phyloP scores from a whole-genome alignment of 2,329 filamentous ascomycete genomes.

The Penicillium expansum region DNA sequence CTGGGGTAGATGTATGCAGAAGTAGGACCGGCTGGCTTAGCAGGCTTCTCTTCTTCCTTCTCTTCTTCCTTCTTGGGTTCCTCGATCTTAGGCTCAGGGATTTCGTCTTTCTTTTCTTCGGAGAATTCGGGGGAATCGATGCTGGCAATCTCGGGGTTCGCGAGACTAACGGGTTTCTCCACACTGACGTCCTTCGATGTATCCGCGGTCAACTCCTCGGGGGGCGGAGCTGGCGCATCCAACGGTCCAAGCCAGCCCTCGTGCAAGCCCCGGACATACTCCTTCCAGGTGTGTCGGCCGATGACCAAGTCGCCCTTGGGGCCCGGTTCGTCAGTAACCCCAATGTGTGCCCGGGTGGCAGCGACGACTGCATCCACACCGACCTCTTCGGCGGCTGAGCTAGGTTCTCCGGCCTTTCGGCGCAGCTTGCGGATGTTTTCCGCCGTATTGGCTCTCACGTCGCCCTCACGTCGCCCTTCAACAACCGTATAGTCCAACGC shows the following conservation, averaged over 20 bases:
- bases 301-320: slow-evolving; percentile 81
- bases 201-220: slow-evolving; percentile 18
- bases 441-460: slow-evolving; percentile 80
- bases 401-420: slow-evolving; percentile 59
- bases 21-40: slow-evolving; percentile 58
- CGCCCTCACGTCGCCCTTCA: slow-evolving; percentile 88
- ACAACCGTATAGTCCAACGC: slow-evolving; percentile 95
- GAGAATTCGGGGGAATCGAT: slow-evolving; percentile 9
- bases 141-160: slow-evolving; percentile 11
- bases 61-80: slow-evolving; percentile 38
- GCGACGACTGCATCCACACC: slow-evolving; percentile 62
- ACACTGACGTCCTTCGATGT: slow-evolving; percentile 23
- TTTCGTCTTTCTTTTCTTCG: slow-evolving; percentile 16
- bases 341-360: slow-evolving; percentile 62
- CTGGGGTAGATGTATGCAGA: slow-evolving; percentile 70
- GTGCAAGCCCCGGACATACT: slow-evolving; percentile 88
- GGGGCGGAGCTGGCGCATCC: slow-evolving; percentile 44
- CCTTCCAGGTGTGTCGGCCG: slow-evolving; percentile 93
- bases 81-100: slow-evolving; percentile 52
- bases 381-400: slow-evolving; percentile 39
- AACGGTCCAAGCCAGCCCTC: slow-evolving; percentile 94
- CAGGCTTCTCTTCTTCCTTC: slow-evolving; percentile 41
- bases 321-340: slow-evolving; percentile 69
- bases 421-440: slow-evolving; percentile 73
- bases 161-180: slow-evolving; percentile 18